Base-by-base conservation (phyloP, 257 asterid species). In the Rehmannia glutinosa region DNA sequence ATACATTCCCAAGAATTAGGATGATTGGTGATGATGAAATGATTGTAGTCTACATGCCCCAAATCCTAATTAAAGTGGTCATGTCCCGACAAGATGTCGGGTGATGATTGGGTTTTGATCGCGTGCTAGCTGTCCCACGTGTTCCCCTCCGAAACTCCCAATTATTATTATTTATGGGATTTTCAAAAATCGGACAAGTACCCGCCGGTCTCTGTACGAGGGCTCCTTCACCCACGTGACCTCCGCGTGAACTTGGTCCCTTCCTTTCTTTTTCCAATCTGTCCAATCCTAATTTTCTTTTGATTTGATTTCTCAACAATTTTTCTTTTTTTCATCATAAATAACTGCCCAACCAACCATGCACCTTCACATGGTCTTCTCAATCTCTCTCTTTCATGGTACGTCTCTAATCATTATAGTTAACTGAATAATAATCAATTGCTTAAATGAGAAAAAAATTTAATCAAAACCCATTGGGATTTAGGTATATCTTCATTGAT, bases 41-140 rank as follows among this genome's bases (percentile, higher is more conserved):
- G 74, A 65, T 65, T 58, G 61, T 19, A 2, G 72, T 45, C 35
- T 56, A 25, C 66, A 28, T 17, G 55, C 9, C n/a, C 5, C 1
- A 0, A 28, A 28, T n/a, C n/a, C n/a, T n/a, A n/a, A n/a, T n/a
- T 49, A 8, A 73, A 25, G 77, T 61, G 50, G 69, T 42, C n/a
- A n/a, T n/a, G n/a, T n/a, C n/a, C 80, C 79, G 96, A 88, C 90
- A 86, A 72, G 74, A 74, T 84, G 87, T 86, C 72, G 84, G 89
- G 73, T 28, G 38, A 76, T 78, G 82, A 81, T 75, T 70, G 59
- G 19, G 71, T n/a, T 62, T 78, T 54, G 78, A 81, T 46, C 67
- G 83, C 81, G 81, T 81, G 87, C 64, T 38, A 77, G 83, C 82
- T 84, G 92, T 76, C 92, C 92, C 92, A 86, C 90, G 88, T 89